phyloP scores from a whole-genome alignment of 305 asterid genomes.

The Fraxinus nigra region DNA sequence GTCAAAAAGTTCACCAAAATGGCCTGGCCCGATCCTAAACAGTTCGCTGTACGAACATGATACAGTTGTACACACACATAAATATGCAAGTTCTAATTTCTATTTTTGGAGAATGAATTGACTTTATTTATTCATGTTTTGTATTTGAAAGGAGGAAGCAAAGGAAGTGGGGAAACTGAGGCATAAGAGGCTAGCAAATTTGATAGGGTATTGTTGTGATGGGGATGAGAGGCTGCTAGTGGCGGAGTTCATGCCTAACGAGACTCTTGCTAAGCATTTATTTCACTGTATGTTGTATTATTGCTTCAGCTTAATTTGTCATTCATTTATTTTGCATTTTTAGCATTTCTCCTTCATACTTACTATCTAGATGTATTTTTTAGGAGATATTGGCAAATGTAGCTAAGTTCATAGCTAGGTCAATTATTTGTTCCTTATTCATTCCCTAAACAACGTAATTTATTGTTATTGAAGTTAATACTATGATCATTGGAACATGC shows the following conservation, averaged over 20 bases:
- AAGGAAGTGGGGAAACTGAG: slow-evolving; percentile 92
- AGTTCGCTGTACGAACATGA: slow-evolving; percentile 55
- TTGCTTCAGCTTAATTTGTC: slow-evolving; percentile 5
- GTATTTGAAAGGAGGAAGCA: slow-evolving; percentile 67
- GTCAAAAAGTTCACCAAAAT: slow-evolving; percentile 72
- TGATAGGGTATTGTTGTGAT: slow-evolving; percentile 92
- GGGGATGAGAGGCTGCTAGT: slow-evolving; percentile 96
- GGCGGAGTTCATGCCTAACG: slow-evolving; percentile 97
- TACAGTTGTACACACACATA: too few species aligned
- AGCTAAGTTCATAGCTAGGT: too few species aligned
- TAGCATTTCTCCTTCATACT: not conserved
- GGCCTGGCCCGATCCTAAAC: slow-evolving; percentile 96
- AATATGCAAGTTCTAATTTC: not conserved
- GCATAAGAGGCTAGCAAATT: slow-evolving; percentile 86
- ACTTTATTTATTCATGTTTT: slow-evolving; percentile 9
- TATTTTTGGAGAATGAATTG: not conserved
- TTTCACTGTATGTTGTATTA: slow-evolving; percentile 70
- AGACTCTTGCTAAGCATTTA: slow-evolving; percentile 94
- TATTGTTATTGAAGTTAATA: not conserved
- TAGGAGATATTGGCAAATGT: too few species aligned
- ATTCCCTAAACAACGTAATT: not conserved
- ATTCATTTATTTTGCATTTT: slow-evolving; percentile 5
- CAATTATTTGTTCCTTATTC: too few species aligned
- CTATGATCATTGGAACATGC: not conserved
- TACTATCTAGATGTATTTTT: not conserved